A percentile compares a stretch with the other conserved stretches of the same genome.
phyloP scores from a whole-genome alignment of 2,329 filamentous ascomycete species.

The Botrytis deweyae region DNA sequence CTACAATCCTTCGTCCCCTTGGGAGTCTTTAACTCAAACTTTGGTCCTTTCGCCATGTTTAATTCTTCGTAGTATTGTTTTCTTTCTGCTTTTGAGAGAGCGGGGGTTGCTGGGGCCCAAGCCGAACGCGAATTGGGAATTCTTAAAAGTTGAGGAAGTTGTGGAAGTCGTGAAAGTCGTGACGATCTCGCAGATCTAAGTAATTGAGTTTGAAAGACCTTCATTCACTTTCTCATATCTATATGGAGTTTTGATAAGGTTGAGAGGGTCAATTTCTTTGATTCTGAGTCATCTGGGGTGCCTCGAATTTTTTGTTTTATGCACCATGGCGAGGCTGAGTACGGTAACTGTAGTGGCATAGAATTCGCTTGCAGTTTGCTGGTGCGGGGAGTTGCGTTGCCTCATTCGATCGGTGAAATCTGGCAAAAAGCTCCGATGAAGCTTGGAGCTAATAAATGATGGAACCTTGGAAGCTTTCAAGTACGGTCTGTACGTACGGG shows the following conservation, averaged over 20 bases:
- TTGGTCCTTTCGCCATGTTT: conserved; percentile 44
- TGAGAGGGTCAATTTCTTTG: conserved; percentile 20
- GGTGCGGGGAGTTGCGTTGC: conserved; percentile 5
- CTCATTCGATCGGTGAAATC: conserved; percentile 14
- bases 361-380: conserved; percentile 18
- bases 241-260: conserved; percentile 24
- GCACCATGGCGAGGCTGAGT: conserved; percentile 23
- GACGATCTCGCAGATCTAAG: conserved; percentile 38
- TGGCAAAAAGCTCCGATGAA: conserved; percentile 9
- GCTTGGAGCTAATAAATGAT: conserved; percentile 8
- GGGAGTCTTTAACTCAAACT: conserved; percentile 78
- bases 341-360: neutral
- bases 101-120: conserved; percentile 23
- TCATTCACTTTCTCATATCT: conserved; percentile 34
- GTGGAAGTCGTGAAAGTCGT: conserved; percentile 27
- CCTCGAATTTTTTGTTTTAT: conserved; percentile 21
- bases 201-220: conserved; percentile 31
- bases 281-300: conserved; percentile 37
- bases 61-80: conserved; percentile 27
- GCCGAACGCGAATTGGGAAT: conserved; percentile 24
- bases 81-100: conserved; percentile 30
- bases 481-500: conserved; percentile 27
- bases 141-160: conserved; percentile 24
- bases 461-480: neutral
- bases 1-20: conserved; percentile 87